These are phyloP conservation scores for Debaryomyces subglobosus DNA, from an alignment of 1,139 yeast species.

Conservation along the genomic window DNA sequence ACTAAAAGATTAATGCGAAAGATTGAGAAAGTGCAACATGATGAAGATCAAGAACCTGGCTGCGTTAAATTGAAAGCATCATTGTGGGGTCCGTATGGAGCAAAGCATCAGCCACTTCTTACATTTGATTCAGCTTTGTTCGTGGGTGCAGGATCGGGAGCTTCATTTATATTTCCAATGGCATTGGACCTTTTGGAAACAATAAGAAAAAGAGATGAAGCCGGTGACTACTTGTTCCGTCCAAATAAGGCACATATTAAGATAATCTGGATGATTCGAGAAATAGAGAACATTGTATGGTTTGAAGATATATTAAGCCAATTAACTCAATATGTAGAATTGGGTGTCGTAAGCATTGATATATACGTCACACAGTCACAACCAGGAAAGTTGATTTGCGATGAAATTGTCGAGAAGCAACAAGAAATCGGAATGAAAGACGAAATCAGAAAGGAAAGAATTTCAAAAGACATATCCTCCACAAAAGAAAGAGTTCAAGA, in stretches of 20 bases:
- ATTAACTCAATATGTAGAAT: constrained; percentile 25
- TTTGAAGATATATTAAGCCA: constrained; percentile 36
- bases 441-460: not conserved
- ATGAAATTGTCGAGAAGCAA: not conserved
- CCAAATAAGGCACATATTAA: constrained; percentile 31
- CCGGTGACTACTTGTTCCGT: constrained; percentile 36
- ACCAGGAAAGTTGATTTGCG: not conserved
- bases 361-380: constrained; percentile 21
- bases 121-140: constrained; percentile 46
- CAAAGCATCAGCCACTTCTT: constrained; percentile 41
- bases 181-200: constrained; percentile 41
- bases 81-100: constrained; percentile 52
- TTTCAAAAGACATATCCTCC: not conserved
- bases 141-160: constrained; percentile 51
- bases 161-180: constrained; percentile 49
- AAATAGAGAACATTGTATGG: constrained; percentile 35
- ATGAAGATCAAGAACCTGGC: constrained; percentile 14
- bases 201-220: constrained; percentile 25
- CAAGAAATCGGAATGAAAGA: not conserved
- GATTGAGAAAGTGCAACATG: constrained; percentile 21
- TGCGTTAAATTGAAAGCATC: constrained; percentile 31
- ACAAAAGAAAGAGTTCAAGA: not conserved
- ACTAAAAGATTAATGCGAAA: constrained; percentile 39
- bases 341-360: constrained; percentile 26
- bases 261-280: constrained; percentile 40